A percentile compares a stretch with the other conserved stretches of the same genome.
These are phyloP conservation scores for Exophiala viscosa DNA, from an alignment of 2,329 filamentous ascomycete genomes.

Conservation along the genomic window DNA sequence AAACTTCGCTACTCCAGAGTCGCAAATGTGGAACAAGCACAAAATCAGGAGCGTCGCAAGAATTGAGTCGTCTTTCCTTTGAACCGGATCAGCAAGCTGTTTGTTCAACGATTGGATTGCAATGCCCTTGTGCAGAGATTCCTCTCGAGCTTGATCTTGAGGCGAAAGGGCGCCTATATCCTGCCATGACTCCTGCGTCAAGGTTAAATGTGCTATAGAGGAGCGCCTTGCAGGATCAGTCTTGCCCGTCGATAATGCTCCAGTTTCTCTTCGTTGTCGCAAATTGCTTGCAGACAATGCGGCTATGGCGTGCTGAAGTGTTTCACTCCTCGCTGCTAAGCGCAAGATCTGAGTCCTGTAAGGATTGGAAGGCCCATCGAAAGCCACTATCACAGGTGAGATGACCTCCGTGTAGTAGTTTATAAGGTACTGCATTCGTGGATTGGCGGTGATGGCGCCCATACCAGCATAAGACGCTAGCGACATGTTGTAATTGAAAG, in stretches of 20 bases:
- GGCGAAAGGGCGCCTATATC: slow-evolving; percentile 43
- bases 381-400: slow-evolving; percentile 85
- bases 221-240: slow-evolving; percentile 49
- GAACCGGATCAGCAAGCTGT: slow-evolving; percentile 71
- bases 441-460: slow-evolving; percentile 56
- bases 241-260: slow-evolving; percentile 53
- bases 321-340: slow-evolving; percentile 71
- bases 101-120: slow-evolving; percentile 80
- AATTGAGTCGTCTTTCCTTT: slow-evolving; percentile 78
- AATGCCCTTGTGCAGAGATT: slow-evolving; percentile 78
- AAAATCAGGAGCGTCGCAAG: slow-evolving; percentile 82
- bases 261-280: slow-evolving; percentile 66
- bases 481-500: slow-evolving; percentile 15
- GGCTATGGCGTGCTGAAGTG: slow-evolving; percentile 88
- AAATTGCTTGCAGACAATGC: slow-evolving; percentile 85
- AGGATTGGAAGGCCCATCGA: slow-evolving; percentile 81
- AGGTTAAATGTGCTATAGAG: slow-evolving; percentile 43
- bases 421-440: slow-evolving; percentile 82
- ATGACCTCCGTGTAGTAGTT: slow-evolving; percentile 93
- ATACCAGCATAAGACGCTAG: slow-evolving; percentile 20
- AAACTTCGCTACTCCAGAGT: slow-evolving; percentile 89
- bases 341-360: slow-evolving; percentile 79
- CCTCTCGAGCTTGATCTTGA: slow-evolving; percentile 66
- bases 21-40: slow-evolving; percentile 89
- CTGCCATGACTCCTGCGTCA: slow-evolving; percentile 38